These are phyloP conservation scores for Carex cristatella DNA, from an alignment of 176 grass and related monocot genomes.

Conservation along the genomic window DNA sequence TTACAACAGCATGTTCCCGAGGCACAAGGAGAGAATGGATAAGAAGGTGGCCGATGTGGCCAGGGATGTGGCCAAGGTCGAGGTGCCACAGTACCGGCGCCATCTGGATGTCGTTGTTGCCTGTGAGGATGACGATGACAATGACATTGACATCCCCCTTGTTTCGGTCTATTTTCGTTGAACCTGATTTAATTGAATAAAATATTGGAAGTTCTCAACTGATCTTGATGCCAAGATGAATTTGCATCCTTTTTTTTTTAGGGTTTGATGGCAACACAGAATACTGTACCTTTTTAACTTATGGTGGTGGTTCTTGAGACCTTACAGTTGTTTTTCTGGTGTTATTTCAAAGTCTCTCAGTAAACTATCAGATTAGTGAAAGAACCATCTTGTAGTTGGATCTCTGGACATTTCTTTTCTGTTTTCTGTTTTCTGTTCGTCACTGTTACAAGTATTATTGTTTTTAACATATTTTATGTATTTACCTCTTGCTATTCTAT, in stretches of 20 bases:
- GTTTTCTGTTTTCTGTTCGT: neutral
- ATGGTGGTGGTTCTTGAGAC: neutral
- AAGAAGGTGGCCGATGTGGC: conserved; percentile 49
- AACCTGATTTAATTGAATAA: conserved; percentile 11
- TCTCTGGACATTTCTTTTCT: neutral
- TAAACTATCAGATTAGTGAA: neutral
- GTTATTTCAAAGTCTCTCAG: neutral
- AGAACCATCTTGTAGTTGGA: neutral
- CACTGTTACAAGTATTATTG: neutral
- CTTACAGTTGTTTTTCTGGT: neutral
- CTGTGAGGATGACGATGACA: conserved; percentile 54
- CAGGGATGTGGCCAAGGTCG: conserved; percentile 53
- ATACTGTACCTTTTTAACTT: neutral
- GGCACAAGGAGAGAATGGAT: conserved; percentile 47
- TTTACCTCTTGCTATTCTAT: neutral
- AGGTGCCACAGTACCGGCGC: conserved; percentile 38
- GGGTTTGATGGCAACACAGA: conserved; percentile 7
- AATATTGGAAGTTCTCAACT: neutral
- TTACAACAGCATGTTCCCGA: conserved; percentile 59
- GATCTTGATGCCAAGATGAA: neutral
- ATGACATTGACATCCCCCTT: conserved; percentile 53
- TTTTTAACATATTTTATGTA: neutral
- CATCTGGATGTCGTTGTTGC: conserved; percentile 59
- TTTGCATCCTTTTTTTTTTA: neutral
- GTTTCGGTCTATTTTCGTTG: conserved; percentile 58